Conservation (phyloP, 1,139 yeast species). For the Lodderomyces parapsilosis region DNA sequence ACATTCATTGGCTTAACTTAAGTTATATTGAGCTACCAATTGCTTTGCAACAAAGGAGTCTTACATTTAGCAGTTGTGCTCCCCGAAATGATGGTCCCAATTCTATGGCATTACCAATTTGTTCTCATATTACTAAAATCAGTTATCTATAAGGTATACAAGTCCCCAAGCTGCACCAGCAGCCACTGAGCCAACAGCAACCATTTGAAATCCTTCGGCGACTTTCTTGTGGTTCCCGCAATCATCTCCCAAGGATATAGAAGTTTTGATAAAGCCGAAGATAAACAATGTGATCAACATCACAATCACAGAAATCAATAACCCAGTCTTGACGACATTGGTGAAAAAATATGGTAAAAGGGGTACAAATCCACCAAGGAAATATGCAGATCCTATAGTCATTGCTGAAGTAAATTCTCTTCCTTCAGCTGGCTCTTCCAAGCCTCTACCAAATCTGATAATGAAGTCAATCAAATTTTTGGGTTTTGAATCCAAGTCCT, state of each 20-base stretch:
- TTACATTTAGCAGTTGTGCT: no score
- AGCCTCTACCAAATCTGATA: constrained; percentile 69
- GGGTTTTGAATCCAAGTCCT: constrained; percentile 69
- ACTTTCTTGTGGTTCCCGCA: constrained; percentile 62
- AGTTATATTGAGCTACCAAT: background rate
- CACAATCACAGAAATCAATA: constrained; percentile 69
- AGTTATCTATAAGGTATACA: constrained; percentile 69
- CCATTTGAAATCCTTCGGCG: constrained; percentile 86
- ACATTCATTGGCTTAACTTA: constrained; percentile 4
- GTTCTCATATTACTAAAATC: background rate
- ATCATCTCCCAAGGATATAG: constrained; percentile 79
- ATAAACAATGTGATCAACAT: constrained; percentile 84
- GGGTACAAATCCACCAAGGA: constrained; percentile 81
- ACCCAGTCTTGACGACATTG: constrained; percentile 68
- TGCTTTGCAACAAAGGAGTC: background rate
- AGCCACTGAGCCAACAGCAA: constrained; percentile 88
- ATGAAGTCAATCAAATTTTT: constrained; percentile 68
- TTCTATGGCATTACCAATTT: no score
- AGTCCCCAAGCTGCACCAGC: constrained; percentile 97
- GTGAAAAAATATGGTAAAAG: constrained; percentile 79
- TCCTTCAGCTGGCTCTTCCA: constrained; percentile 80
- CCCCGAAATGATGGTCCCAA: no score
- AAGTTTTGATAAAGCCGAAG: constrained; percentile 85
- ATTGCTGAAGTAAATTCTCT: constrained; percentile 74
- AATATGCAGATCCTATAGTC: constrained; percentile 73